These are phyloP conservation scores for Fusarium sambucinum DNA, from an alignment of 2,329 filamentous ascomycete genomes.

Conservation along the genomic window DNA sequence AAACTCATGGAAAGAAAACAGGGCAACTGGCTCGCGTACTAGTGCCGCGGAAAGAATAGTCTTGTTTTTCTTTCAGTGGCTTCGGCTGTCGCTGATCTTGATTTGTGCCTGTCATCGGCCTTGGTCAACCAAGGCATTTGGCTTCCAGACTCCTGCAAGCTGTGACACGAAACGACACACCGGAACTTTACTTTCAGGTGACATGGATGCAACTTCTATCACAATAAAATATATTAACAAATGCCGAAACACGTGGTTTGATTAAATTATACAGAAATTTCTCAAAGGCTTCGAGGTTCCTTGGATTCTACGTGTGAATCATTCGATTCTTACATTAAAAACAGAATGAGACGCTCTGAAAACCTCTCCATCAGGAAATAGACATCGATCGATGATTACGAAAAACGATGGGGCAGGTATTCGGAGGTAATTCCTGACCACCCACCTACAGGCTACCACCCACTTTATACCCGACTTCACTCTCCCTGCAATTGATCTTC, in stretches of 20 bases:
- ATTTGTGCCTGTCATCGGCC: conserved; percentile 53
- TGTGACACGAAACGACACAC: conserved; percentile 4
- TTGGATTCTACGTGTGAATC: not conserved
- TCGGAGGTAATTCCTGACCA: conserved; percentile 4
- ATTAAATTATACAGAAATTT: not conserved
- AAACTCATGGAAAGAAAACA: conserved; percentile 9
- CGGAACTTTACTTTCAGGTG: not conserved
- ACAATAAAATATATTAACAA: not conserved
- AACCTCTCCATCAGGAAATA: not conserved
- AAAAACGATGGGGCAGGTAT: not conserved
- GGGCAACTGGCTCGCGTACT: not conserved
- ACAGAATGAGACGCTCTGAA: conserved; percentile 6
- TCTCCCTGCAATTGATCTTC: conserved; percentile 32
- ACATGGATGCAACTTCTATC: conserved; percentile 1
- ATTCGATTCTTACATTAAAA: conserved; percentile 34
- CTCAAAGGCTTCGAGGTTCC: not conserved
- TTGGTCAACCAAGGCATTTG: conserved; percentile 13
- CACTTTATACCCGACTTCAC: conserved; percentile 15
- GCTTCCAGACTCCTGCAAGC: conserved; percentile 12
- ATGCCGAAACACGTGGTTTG: conserved; percentile 25
- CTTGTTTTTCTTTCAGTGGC: conserved; percentile 26
- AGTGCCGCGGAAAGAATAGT: not conserved
- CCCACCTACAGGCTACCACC: conserved; percentile 1
- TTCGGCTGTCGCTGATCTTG: conserved; percentile 47
- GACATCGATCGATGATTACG: not conserved